These are phyloP conservation scores for Penicillium aurantiogriseum DNA, from an alignment of 2,329 filamentous ascomycete genomes.

Conservation along the genomic window DNA sequence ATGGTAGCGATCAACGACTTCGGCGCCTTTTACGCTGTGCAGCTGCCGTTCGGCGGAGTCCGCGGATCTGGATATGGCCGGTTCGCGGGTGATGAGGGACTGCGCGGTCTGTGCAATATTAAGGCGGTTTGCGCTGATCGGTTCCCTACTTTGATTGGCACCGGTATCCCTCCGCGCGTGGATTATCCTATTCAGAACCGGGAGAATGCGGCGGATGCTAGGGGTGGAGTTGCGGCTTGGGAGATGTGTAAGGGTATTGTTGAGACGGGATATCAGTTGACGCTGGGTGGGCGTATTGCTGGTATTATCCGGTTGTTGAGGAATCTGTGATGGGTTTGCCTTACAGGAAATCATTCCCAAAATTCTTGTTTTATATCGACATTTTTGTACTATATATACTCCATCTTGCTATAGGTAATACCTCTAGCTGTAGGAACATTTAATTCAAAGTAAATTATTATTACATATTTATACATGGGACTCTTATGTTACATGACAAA, in stretches of 20 bases:
- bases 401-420: neutral
- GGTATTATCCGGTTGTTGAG: slow-evolving; percentile 40
- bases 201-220: slow-evolving; percentile 38
- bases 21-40: slow-evolving; percentile 86
- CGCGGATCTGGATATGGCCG: slow-evolving; percentile 86
- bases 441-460: neutral
- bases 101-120: slow-evolving; percentile 78
- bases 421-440: neutral
- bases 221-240: slow-evolving; percentile 64
- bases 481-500: neutral
- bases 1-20: slow-evolving; percentile 98
- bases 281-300: slow-evolving; percentile 40
- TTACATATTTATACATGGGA: neutral
- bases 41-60: slow-evolving; percentile 91
- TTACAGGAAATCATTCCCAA: neutral
- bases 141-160: slow-evolving; percentile 58
- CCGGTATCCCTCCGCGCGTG: slow-evolving; percentile 74
- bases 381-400: slow-evolving; percentile 4
- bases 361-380: neutral
- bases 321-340: slow-evolving; percentile 33
- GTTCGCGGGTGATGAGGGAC: slow-evolving; percentile 86
- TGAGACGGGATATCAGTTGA: slow-evolving; percentile 48
- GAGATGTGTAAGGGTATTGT: slow-evolving; percentile 48
- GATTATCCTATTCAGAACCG: slow-evolving; percentile 75
- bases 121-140: slow-evolving; percentile 84